Evolutionary conservation across 148 eudicot genomes (phyloP), one percentile per base, ranked within the genome.

Genomic region (Rhododendron ferrugineum): DNA sequence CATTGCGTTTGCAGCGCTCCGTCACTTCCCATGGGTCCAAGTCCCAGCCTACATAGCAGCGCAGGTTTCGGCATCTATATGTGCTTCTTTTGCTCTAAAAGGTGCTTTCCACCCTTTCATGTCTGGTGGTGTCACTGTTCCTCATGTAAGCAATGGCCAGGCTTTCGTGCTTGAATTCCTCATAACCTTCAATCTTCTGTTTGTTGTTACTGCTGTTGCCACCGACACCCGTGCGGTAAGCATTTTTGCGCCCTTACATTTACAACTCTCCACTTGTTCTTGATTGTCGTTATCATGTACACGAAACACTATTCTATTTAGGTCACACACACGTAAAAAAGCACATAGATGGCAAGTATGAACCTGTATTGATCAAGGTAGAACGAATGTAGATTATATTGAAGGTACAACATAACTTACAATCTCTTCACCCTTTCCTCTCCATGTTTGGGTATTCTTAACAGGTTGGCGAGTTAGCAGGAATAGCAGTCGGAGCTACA

Each of bases 391-490:
- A 49, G 20, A 8, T 28, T 47, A 46, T 26, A 9, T 0, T 26
- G 10, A 37, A 5, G 20, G 26, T 8, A 50, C 82, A 73, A 20
- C 49, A 74, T 40, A 46, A 37, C 79, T 76, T 40, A 18, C 79
- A 40, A 76, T 76, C 79, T 40, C 49, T 40, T 9, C 15, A 22
- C 49, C 11, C 79, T 50, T 28, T 42, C 23, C 52, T 49, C n/a
- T 20, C 11, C 14, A 16, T 40, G 11, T 18, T 4, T 11, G 76
- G 46, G 28, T 18, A 10, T 40, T 86, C 85, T 82, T 32, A 15
- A 88, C 90, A 95, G 98, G 98, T 97, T 18, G 99, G 99, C 54
- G 99, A 97, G 86, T 88, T 97, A 77, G 99, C 99, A 3, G 99
- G 99, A 78, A 94, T 97, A 82, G 98, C 99, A 76, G 98, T 97